Evolutionary conservation across 1,139 yeast species (phyloP).

Genomic region (Suhomyces panamericanus): DNA sequence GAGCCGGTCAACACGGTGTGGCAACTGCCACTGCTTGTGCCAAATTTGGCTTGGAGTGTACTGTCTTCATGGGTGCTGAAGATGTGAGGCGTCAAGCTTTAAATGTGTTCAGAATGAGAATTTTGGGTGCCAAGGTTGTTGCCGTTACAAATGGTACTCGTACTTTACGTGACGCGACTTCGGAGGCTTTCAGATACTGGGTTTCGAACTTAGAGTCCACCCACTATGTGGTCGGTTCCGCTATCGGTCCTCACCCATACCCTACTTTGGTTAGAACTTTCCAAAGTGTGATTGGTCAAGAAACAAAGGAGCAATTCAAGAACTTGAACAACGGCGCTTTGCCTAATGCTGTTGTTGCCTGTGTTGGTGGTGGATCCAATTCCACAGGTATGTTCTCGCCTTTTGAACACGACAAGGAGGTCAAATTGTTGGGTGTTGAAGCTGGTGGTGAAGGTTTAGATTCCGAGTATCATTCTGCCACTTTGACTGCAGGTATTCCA

Average conservation of each 20-base stretch:
- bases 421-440: conserved; percentile 87
- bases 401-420: conserved; percentile 77
- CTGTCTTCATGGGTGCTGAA: conserved; percentile 99
- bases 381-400: conserved; percentile 96
- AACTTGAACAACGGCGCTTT: conserved; percentile 74
- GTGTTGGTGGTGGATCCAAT: conserved; percentile 99
- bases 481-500: conserved; percentile 86
- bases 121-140: conserved; percentile 92
- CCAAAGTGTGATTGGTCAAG: conserved; percentile 96
- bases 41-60: conserved; percentile 91
- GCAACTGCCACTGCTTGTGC: conserved; percentile 99
- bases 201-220: conserved; percentile 83
- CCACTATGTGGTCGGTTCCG: conserved; percentile 95
- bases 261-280: conserved; percentile 97
- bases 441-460: conserved; percentile 98
- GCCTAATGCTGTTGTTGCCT: conserved; percentile 93
- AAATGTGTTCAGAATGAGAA: conserved; percentile 95
- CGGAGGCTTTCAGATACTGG: conserved; percentile 96
- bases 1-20: conserved; percentile 99
- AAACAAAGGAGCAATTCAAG: conserved; percentile 87
- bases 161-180: conserved; percentile 95
- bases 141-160: conserved; percentile 94
- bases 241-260: conserved; percentile 99
- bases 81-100: conserved; percentile 98
- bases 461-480: conserved; percentile 86